Percentiles rank a stretch among this genome's conserved stretches.
Conservation (phyloP, 768 basidiomycete genomes). For the Saitozyma podzolica region DNA sequence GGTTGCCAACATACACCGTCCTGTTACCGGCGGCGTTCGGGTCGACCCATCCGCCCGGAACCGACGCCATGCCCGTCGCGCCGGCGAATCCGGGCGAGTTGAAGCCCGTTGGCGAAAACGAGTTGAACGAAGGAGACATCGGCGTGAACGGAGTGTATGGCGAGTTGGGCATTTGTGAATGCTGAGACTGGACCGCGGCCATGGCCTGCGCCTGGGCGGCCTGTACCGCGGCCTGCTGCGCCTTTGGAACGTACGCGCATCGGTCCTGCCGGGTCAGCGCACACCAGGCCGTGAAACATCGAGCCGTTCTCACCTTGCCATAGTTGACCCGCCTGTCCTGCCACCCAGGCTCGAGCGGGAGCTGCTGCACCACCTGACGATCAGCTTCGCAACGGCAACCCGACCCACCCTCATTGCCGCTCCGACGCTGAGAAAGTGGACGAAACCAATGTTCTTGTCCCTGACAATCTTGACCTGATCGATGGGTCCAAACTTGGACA, state of each 20-base stretch:
- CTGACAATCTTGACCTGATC: slow-evolving; percentile 99
- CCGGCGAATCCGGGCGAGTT: slow-evolving; percentile 1
- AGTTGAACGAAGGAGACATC: slow-evolving; percentile 28
- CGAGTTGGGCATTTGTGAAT: slow-evolving; percentile 49
- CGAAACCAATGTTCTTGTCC: slow-evolving; percentile 99
- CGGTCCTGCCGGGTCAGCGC: slow-evolving; percentile 61
- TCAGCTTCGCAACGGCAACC: slow-evolving; percentile 6
- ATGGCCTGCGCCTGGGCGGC: slow-evolving; percentile 54
- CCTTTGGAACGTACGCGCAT: slow-evolving; percentile 85
- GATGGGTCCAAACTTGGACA: slow-evolving; percentile 89
- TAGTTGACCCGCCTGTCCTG: slow-evolving; percentile 95
- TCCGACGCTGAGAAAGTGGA: slow-evolving; percentile 94
- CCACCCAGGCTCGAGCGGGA: slow-evolving; percentile 90
- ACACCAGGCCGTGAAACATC: neutral
- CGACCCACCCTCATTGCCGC: slow-evolving; percentile 83
- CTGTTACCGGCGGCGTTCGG: slow-evolving; percentile 65
- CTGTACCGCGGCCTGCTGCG: slow-evolving; percentile 77
- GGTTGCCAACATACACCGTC: slow-evolving; percentile 93
- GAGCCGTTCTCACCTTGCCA: slow-evolving; percentile 62
- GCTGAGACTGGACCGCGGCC: slow-evolving; percentile 45
- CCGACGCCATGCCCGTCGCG: no score
- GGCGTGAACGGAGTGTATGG: slow-evolving; percentile 50
- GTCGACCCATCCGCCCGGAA: slow-evolving; percentile 28
- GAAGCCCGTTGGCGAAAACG: slow-evolving; percentile 1
- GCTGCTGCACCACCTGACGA: slow-evolving; percentile 80